Conservation (phyloP, 2,329 filamentous ascomycete species). For the Fusarium ambrosium region DNA sequence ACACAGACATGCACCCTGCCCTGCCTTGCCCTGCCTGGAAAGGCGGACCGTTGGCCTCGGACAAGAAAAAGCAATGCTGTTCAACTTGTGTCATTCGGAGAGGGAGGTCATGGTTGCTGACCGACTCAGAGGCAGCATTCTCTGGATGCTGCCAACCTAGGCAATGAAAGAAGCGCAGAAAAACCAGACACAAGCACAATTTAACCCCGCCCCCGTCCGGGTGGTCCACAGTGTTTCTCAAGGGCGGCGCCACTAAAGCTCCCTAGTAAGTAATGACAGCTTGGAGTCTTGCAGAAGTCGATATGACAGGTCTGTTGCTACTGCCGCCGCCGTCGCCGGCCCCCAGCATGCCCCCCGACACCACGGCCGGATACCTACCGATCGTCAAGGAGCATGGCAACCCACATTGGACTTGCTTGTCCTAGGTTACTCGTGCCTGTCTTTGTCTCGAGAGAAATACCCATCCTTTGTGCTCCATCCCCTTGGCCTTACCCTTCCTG, state of each 20-base stretch:
- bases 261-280: constrained; percentile 43
- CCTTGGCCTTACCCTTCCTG: constrained; percentile 43
- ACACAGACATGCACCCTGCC: background rate
- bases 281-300: constrained; percentile 48
- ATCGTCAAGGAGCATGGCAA: constrained; percentile 44
- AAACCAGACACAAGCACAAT: constrained; percentile 17
- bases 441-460: constrained; percentile 34
- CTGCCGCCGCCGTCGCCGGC: constrained; percentile 36
- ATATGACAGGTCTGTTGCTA: constrained; percentile 54
- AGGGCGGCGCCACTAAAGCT: constrained; percentile 44
- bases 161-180: constrained; percentile 1
- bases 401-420: constrained; percentile 41
- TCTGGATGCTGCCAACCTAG: background rate
- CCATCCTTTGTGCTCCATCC: constrained; percentile 34
- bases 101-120: constrained; percentile 6
- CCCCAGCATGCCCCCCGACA: constrained; percentile 42
- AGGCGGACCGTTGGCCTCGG: background rate
- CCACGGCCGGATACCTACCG: constrained; percentile 45
- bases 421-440: constrained; percentile 32
- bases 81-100: background rate
- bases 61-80: background rate
- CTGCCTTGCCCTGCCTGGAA: background rate
- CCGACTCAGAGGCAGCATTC: constrained; percentile 10
- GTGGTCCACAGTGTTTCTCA: constrained; percentile 38
- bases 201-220: constrained; percentile 38